Base-by-base conservation (phyloP, 1,139 yeast genomes). In the Zygoascus hellenicus region DNA sequence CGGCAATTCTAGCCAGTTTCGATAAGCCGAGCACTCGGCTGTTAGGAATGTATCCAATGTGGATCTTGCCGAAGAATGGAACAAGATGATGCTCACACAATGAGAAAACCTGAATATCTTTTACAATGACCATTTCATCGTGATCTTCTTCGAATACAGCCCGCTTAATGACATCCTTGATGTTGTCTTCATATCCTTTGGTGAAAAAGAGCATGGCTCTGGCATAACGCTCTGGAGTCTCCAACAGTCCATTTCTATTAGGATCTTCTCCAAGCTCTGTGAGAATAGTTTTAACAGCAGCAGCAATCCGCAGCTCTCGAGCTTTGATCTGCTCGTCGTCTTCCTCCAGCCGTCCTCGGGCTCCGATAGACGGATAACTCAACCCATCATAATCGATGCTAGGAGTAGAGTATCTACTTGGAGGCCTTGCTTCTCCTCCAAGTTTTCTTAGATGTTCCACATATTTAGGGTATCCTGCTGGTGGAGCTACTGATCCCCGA, bases 61-160 rank as follows among this genome's bases (percentile, higher is more conserved):
- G 97, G 46, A 92, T 95, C 62, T 90, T 90, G 48, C 99, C 99
- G 59, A 81, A 86, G 64, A 94, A 92, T 19, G 99, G 99, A 17
- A 94, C 98, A 59, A 92, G 72, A 67, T 92, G 99, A 65, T 92
- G 99, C 67, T 92, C 99, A 69, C 99, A 92, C 49, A 92, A 72
- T 4, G 96, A 87, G 66, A 83, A 86, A 45, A 92, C 79, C 59
- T 89, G 96, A 52, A 92, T 92, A 64, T 94, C 97, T 63, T 92
- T 78, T 30, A 92, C 98, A 57, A 92, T 90, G 42, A 92, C 98
- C 97, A 92, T 92, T 65, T 92, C 99, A 64, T 92, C 97, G 64
- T 94, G 98, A 64, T 94, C 96, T 64, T 92, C 98, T 65, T 92
- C 97, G 58, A 94, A 94, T 10, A 94, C 95, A 0, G 98, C 98